Base-by-base conservation (phyloP, 768 basidiomycete genomes). In the Leucogyrophana mollusca region DNA sequence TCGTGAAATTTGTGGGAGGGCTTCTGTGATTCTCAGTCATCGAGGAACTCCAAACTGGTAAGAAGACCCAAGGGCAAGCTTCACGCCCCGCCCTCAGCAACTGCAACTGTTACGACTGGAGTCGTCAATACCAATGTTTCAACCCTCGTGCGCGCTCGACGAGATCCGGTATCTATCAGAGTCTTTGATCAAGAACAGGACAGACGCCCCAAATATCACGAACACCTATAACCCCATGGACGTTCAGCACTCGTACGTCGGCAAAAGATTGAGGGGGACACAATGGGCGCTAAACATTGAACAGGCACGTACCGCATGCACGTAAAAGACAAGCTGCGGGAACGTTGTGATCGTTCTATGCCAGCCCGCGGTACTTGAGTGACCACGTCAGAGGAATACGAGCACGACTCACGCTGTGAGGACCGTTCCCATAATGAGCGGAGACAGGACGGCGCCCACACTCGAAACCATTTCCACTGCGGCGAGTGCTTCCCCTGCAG, bases 351-450 rank as follows among this genome's bases (percentile, higher is more conserved):
- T 60, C 8, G 63, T 57, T 7, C 44, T 45, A 25, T 10, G 38
- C 40, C 6, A 30, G 6, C 13, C n/a, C n/a, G n/a, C n/a, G n/a
- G n/a, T n/a, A n/a, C n/a, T n/a, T n/a, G n/a, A n/a, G n/a, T n/a
- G n/a, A n/a, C n/a, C n/a, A n/a, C 27, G 27, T 30, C 27, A 30
- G n/a, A 42, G n/a, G 20, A 17, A 45, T 14, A 3, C 37, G 13
- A 10, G 9, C 40, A 14, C 7, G n/a, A 52, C 51, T 44, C 17
- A 52, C 27, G 50, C 45, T 9, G 58, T 56, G 20, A 65, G 36
- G 25, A 65, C 53, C 33, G 60, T 39, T 6, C 64, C 64, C 60
- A 67, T 62, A 35, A 67, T 43, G 42, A 67, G 22, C 2, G 63
- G 61, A 4, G 65, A 65, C 18, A 65, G 47, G 3, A 54, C 13